Evolutionary conservation across 2,329 filamentous ascomycete species (phyloP).

Genomic region (Lachnellula cervina): DNA sequence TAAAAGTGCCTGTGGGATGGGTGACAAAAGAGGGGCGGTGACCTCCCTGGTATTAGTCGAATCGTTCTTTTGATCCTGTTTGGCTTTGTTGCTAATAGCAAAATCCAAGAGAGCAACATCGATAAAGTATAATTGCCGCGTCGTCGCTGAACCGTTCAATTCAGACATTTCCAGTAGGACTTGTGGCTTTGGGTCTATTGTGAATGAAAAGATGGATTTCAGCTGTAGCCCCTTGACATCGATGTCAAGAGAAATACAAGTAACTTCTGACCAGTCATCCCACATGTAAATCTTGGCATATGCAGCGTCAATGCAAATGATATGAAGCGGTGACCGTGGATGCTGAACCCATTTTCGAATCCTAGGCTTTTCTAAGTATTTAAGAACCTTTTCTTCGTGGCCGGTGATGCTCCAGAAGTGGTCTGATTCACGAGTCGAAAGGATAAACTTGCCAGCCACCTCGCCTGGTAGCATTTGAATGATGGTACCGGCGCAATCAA

Average conservation of each 20-base stretch:
- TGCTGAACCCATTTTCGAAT: slow-evolving; percentile 26
- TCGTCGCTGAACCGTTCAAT: slow-evolving; percentile 14
- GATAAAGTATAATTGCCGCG: slow-evolving; percentile 13
- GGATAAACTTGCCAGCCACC: slow-evolving; percentile 27
- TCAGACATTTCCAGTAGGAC: slow-evolving; percentile 24
- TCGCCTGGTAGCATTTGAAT: slow-evolving; percentile 27
- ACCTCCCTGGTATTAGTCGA: background rate
- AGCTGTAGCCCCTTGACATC: slow-evolving; percentile 16
- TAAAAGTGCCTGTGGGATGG: background rate
- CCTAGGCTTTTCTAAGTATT: slow-evolving; percentile 17
- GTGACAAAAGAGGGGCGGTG: background rate
- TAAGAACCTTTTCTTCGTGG: slow-evolving; percentile 22
- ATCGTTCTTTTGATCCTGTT: background rate
- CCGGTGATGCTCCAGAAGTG: slow-evolving; percentile 29
- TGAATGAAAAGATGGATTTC: slow-evolving; percentile 20
- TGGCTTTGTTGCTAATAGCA: slow-evolving; percentile 3
- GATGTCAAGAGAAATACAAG: slow-evolving; percentile 10
- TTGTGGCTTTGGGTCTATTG: slow-evolving; percentile 5
- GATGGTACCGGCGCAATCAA: slow-evolving; percentile 25
- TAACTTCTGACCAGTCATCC: slow-evolving; percentile 28
- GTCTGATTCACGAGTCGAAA: slow-evolving; percentile 32
- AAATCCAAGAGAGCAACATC: slow-evolving; percentile 15
- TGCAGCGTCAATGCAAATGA: slow-evolving; percentile 29
- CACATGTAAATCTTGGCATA: slow-evolving; percentile 26
- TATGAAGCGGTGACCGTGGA: slow-evolving; percentile 21